A percentile compares a stretch with the other conserved stretches of the same genome.
These are phyloP conservation scores for Pseudonitzschia delicatissima DNA, from an alignment of 108 stramenopile species.

Conservation along the genomic window DNA sequence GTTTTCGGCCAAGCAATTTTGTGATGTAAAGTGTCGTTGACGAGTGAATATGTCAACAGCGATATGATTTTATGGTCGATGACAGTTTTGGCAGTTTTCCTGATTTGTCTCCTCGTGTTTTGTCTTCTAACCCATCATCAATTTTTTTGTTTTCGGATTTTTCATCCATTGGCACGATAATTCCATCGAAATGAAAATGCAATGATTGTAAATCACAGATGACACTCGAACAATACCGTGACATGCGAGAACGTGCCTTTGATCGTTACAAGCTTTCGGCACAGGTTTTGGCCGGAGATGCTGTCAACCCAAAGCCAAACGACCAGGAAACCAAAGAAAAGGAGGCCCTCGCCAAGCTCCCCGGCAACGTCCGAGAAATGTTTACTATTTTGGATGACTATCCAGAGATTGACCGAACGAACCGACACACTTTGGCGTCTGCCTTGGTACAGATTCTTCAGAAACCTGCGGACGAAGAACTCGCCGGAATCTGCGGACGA, in stretches of 20 bases:
- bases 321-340: conserved; percentile 38
- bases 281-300: conserved; percentile 29
- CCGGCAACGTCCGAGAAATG: conserved; percentile 31
- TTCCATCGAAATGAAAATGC: neutral
- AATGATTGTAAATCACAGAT: conserved; percentile 26
- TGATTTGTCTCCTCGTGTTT: too few relatives aligned
- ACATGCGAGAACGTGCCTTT: conserved; percentile 42
- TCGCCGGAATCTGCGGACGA: neutral
- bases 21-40: too few relatives aligned
- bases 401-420: conserved; percentile 40
- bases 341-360: conserved; percentile 16
- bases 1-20: too few relatives aligned
- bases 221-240: conserved; percentile 43
- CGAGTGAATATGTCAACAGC: too few relatives aligned
- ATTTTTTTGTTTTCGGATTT: too few relatives aligned
- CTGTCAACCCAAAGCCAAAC: conserved; percentile 28
- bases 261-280: conserved; percentile 37
- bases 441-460: conserved; percentile 21
- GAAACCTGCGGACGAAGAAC: neutral
- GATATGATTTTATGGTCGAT: too few relatives aligned
- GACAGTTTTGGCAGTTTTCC: too few relatives aligned
- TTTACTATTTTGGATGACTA: conserved; percentile 36
- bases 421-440: conserved; percentile 35
- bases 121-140: too few relatives aligned
- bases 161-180: neutral